Percentiles rank a stretch among this genome's conserved stretches.
These are phyloP conservation scores for Ganoderma lucidum DNA, from an alignment of 1,284 basidiomycete species.

Conservation along the genomic window DNA sequence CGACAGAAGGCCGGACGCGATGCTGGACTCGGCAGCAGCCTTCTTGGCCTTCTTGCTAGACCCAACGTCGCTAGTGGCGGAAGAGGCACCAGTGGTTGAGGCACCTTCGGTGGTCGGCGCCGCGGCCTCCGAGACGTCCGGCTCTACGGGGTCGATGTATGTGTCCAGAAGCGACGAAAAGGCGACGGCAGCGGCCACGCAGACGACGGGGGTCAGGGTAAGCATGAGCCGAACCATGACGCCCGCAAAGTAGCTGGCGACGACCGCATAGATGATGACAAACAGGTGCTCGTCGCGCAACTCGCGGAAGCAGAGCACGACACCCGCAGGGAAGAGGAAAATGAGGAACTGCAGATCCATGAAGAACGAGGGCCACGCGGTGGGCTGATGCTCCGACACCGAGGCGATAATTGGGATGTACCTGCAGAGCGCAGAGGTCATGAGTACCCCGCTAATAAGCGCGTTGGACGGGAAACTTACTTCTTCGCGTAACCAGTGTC, in stretches of 20 bases:
- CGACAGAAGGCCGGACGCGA: conserved; percentile 53
- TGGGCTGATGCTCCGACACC: conserved; percentile 99
- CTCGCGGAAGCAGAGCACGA: conserved; percentile 93
- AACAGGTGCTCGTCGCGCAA: conserved; percentile 98
- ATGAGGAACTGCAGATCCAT: conserved; percentile 99
- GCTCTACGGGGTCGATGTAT: conserved; percentile 82
- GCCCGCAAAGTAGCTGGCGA: conserved; percentile 98
- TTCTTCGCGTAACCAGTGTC: conserved; percentile 99
- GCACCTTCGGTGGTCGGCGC: conserved; percentile 34
- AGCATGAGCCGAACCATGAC: conserved; percentile 99
- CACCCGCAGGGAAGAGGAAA: conserved; percentile 97
- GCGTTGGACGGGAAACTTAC: conserved; percentile 47
- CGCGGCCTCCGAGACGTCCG: conserved; percentile 51
- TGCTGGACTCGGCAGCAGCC: conserved; percentile 43
- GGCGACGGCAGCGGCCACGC: conserved; percentile 91
- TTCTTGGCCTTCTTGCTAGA: conserved; percentile 67
- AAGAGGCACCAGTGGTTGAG: conserved; percentile 37
- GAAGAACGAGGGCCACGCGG: conserved; percentile 99
- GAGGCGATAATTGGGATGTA: conserved; percentile 99
- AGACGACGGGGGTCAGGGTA: conserved; percentile 91
- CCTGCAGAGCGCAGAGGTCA: conserved; percentile 47
- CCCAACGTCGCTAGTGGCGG: conserved; percentile 41
- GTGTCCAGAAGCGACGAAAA: conserved; percentile 90
- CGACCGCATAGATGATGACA: conserved; percentile 97
- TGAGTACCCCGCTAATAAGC: conserved; percentile 23